These are phyloP conservation scores for Ophiostoma sp. DNA, from an alignment of 2,329 filamentous ascomycete genomes.

Conservation along the genomic window DNA sequence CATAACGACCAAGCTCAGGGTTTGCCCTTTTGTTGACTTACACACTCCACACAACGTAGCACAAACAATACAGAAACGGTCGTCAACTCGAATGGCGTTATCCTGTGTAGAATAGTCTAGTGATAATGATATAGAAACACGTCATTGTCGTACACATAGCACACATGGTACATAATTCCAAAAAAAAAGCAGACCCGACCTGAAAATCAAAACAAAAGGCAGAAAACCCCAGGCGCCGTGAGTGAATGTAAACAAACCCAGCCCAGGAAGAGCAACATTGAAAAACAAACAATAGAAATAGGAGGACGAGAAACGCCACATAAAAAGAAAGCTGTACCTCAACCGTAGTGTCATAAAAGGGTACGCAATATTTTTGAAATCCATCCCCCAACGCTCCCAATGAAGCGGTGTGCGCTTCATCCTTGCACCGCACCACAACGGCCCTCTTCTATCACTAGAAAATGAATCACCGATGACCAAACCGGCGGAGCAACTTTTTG, in stretches of 20 bases:
- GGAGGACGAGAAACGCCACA: not conserved
- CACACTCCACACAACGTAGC: not conserved
- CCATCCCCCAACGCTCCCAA: not conserved
- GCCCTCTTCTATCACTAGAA: not conserved
- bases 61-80: not conserved
- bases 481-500: not conserved
- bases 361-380: not conserved
- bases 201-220: not conserved
- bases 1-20: not conserved
- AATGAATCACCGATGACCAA: not conserved
- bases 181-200: not conserved
- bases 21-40: not conserved
- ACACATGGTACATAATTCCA: constrained; percentile 5
- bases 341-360: not conserved
- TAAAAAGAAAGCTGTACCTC: not conserved
- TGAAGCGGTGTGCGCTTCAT: not conserved
- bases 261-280: not conserved
- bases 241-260: not conserved
- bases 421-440: not conserved
- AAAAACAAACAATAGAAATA: not conserved
- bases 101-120: not conserved
- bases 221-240: not conserved
- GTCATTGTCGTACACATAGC: constrained; percentile 12
- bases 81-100: not conserved
- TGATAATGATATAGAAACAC: not conserved